These are phyloP conservation scores for Nematodospora anomalae DNA, from an alignment of 1,139 yeast species.

Conservation along the genomic window DNA sequence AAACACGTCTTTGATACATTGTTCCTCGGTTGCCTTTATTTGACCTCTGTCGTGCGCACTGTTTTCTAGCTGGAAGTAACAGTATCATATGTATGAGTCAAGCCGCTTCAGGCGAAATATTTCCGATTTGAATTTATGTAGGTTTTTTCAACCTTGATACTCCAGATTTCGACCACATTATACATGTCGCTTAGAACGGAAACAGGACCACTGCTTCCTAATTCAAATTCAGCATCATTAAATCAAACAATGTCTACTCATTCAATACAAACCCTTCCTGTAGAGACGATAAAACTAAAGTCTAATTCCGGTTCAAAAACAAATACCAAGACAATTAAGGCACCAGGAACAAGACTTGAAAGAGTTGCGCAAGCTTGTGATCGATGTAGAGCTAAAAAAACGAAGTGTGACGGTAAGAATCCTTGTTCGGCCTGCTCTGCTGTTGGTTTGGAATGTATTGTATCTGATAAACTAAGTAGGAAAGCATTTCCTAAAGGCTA, in stretches of 20 bases:
- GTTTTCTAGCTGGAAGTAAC: background rate
- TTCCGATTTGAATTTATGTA: too few relatives aligned
- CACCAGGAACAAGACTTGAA: slow-evolving; percentile 57
- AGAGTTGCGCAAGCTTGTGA: slow-evolving; percentile 83
- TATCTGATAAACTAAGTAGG: slow-evolving; percentile 70
- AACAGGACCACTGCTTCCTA: background rate
- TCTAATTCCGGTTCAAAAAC: slow-evolving; percentile 17
- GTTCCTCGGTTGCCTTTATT: background rate
- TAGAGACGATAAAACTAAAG: background rate
- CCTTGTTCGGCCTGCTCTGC: slow-evolving; percentile 70
- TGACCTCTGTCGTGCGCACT: background rate
- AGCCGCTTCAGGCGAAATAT: slow-evolving; percentile 1
- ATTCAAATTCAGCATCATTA: background rate
- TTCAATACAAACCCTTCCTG: background rate
- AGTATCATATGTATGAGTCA: slow-evolving; percentile 6
- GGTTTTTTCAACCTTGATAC: too few relatives aligned
- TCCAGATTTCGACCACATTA: background rate
- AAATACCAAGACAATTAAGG: slow-evolving; percentile 56
- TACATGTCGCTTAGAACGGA: slow-evolving; percentile 2
- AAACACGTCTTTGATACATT: background rate
- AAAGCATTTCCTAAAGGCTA: slow-evolving; percentile 76
- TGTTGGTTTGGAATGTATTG: slow-evolving; percentile 66
- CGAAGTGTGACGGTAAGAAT: slow-evolving; percentile 70
- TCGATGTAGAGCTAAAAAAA: slow-evolving; percentile 72
- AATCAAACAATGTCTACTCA: background rate